Evolutionary conservation across 768 basidiomycete species (phyloP).

Genomic region (Boletus eberwhitei): DNA sequence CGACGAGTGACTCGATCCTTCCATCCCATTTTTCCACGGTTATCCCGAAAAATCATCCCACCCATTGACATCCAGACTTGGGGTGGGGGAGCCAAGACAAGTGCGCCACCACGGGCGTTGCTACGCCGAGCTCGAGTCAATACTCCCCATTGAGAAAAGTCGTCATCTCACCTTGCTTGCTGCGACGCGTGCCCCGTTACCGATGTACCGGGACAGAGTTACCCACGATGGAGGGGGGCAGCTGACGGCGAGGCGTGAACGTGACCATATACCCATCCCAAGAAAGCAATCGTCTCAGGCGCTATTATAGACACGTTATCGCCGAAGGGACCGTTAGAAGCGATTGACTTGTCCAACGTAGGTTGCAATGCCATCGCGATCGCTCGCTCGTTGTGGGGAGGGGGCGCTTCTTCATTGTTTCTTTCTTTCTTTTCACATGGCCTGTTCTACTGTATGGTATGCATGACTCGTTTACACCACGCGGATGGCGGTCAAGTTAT

Average conservation of each 20-base stretch:
- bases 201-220: slow-evolving; percentile 11
- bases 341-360: slow-evolving; percentile 16
- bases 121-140: slow-evolving; percentile 15
- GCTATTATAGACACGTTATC: slow-evolving; percentile 12
- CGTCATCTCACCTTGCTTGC: slow-evolving; percentile 9
- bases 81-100: background rate
- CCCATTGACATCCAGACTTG: background rate
- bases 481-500: background rate
- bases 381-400: slow-evolving; percentile 6
- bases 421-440: background rate
- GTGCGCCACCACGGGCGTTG: slow-evolving; percentile 7
- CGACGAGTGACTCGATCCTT: background rate
- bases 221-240: slow-evolving; percentile 6
- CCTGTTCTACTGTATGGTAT: background rate
- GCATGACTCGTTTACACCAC: background rate
- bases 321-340: slow-evolving; percentile 13
- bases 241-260: slow-evolving; percentile 16
- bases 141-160: slow-evolving; percentile 3
- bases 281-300: background rate
- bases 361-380: slow-evolving; percentile 4
- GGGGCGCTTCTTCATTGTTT: slow-evolving; percentile 20
- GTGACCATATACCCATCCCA: background rate
- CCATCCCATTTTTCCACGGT: background rate
- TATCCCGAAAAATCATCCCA: background rate
- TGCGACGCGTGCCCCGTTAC: slow-evolving; percentile 1